These are phyloP conservation scores for Sambucus nigra DNA, from an alignment of 129 eudicot species.

Conservation along the genomic window DNA sequence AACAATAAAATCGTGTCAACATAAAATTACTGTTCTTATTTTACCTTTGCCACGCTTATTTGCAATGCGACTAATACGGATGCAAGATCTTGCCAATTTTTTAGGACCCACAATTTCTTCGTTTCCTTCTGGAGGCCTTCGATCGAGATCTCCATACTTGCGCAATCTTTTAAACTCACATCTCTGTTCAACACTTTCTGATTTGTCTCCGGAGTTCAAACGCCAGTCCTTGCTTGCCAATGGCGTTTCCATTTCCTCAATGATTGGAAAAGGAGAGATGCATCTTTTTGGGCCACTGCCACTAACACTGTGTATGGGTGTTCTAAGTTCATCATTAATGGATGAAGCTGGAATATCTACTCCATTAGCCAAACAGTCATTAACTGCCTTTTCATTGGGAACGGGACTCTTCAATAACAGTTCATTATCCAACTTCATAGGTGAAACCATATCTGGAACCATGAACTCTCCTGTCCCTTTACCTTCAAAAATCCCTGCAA, in stretches of 20 bases:
- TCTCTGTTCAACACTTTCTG: conserved; percentile 30
- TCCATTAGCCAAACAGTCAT: conserved; percentile 12
- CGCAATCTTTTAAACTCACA: conserved; percentile 62
- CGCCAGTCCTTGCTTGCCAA: conserved; percentile 53
- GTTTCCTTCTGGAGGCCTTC: conserved; percentile 9
- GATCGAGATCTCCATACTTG: conserved; percentile 40
- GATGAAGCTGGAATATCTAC: conserved; percentile 7
- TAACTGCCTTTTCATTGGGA: conserved; percentile 17
- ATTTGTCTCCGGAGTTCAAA: conserved; percentile 41
- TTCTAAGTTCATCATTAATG: conserved; percentile 17
- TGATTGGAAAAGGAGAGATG: conserved; percentile 15
- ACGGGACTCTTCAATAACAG: conserved; percentile 10
- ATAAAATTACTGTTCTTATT: not conserved
- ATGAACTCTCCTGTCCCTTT: conserved; percentile 9
- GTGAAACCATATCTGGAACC: conserved; percentile 21
- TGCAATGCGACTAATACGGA: conserved; percentile 11
- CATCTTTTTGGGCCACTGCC: conserved; percentile 12
- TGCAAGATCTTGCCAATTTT: conserved; percentile 17
- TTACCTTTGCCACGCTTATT: conserved; percentile 41
- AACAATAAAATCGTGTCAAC: too few relatives aligned
- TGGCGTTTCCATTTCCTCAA: conserved; percentile 42
- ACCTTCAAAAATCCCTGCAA: conserved; percentile 28
- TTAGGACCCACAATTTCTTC: conserved; percentile 14
- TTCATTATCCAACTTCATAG: conserved; percentile 12
- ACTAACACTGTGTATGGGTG: conserved; percentile 6